Evolutionary conservation across 148 eudicot genomes (phyloP).

Genomic region (Cornus kousa): DNA sequence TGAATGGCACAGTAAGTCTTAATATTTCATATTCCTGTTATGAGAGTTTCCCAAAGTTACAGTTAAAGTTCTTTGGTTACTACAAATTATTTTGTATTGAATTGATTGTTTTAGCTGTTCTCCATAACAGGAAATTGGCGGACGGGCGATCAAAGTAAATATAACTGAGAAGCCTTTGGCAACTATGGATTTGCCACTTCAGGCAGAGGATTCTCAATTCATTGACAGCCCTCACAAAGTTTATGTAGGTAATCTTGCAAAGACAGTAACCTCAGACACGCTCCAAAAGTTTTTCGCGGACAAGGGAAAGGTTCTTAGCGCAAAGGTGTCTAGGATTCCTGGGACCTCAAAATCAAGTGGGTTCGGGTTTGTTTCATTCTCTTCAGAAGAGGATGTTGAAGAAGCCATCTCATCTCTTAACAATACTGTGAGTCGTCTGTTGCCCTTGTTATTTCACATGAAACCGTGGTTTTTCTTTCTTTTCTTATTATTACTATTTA

Average conservation of each 20-base stretch:
- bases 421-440: constrained; percentile 58
- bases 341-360: constrained; percentile 90
- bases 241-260: constrained; percentile 90
- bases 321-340: constrained; percentile 77
- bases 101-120: not conserved
- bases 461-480: not conserved
- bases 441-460: not conserved
- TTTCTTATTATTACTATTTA: too few relatives aligned
- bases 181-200: constrained; percentile 36
- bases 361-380: constrained; percentile 84
- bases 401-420: constrained; percentile 75
- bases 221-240: constrained; percentile 85
- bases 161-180: constrained; percentile 82
- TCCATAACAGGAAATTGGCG: constrained; percentile 61
- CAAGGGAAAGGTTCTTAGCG: constrained; percentile 84
- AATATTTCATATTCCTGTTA: not conserved
- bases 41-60: not conserved
- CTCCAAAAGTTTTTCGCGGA: constrained; percentile 68
- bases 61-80: not conserved
- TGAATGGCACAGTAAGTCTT: constrained; percentile 75
- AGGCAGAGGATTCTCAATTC: constrained; percentile 71
- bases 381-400: constrained; percentile 88
- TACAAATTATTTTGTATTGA: not conserved
- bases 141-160: constrained; percentile 83
- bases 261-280: constrained; percentile 70